Conservation (phyloP, 2,329 filamentous ascomycete species). For the Hypoxylon sp. region DNA sequence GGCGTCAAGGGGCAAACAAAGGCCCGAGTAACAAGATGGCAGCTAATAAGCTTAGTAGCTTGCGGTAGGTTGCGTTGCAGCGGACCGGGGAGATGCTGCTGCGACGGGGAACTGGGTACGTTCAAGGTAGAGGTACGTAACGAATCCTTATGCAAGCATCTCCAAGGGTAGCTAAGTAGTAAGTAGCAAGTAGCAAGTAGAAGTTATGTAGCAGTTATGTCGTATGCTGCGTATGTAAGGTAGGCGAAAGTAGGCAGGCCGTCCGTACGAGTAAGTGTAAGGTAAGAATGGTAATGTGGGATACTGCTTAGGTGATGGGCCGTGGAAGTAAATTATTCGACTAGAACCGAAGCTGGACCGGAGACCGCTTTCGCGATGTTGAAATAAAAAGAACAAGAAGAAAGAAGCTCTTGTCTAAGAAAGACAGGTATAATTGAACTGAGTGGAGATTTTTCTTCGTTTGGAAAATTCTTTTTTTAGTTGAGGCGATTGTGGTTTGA, state of each 20-base stretch:
- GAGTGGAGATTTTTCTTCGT: slow-evolving; percentile 44
- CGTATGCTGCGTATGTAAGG: slow-evolving; percentile 1
- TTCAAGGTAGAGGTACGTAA: slow-evolving; percentile 31
- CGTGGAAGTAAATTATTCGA: slow-evolving; percentile 22
- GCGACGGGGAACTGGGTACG: slow-evolving; percentile 32
- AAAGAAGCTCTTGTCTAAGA: slow-evolving; percentile 33
- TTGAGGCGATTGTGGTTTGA: slow-evolving; percentile 42
- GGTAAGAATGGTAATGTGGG: slow-evolving; percentile 9
- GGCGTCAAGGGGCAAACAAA: slow-evolving; percentile 48
- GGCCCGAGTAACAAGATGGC: slow-evolving; percentile 49
- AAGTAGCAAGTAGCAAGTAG: not conserved
- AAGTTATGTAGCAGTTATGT: slow-evolving; percentile 1
- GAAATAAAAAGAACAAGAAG: slow-evolving; percentile 17
- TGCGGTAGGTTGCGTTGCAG: slow-evolving; percentile 41
- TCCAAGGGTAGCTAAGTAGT: slow-evolving; percentile 31
- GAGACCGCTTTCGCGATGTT: slow-evolving; percentile 37
- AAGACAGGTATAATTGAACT: slow-evolving; percentile 36
- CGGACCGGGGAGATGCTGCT: slow-evolving; percentile 28
- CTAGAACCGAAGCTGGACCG: slow-evolving; percentile 42
- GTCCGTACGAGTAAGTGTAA: no score
- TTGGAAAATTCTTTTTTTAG: slow-evolving; percentile 45
- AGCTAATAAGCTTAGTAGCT: slow-evolving; percentile 44
- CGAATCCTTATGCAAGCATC: slow-evolving; percentile 41
- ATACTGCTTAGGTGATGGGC: slow-evolving; percentile 8
- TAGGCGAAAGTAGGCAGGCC: slow-evolving; percentile 6